Conservation (phyloP, 192 early-diverging fungal genomes). For the Backusella luteola region DNA sequence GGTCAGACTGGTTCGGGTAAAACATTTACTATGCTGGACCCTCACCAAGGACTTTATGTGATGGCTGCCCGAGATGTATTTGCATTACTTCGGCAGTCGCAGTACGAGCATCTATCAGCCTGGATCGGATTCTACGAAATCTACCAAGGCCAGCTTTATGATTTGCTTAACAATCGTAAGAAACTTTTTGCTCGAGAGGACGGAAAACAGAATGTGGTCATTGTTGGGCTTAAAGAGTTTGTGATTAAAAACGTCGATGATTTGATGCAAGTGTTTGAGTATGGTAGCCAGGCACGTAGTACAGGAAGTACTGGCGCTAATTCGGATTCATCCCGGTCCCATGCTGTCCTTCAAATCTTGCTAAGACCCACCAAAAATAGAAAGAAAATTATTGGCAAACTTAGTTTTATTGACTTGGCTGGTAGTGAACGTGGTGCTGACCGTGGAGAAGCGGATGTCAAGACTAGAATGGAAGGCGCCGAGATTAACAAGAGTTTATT, state of each 20-base stretch:
- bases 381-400: constrained; percentile 73
- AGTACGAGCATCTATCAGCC: constrained; percentile 77
- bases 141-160: constrained; percentile 95
- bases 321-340: constrained; percentile 93
- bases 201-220: constrained; percentile 91
- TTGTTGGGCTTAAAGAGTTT: constrained; percentile 85
- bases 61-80: constrained; percentile 93
- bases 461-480: constrained; percentile 97
- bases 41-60: constrained; percentile 87
- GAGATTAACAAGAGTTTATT: constrained; percentile 99
- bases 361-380: constrained; percentile 68
- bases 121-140: constrained; percentile 97
- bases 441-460: constrained; percentile 88
- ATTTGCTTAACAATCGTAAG: constrained; percentile 89
- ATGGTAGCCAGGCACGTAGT: constrained; percentile 83
- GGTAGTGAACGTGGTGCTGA: constrained; percentile 98
- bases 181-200: constrained; percentile 94
- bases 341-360: constrained; percentile 94
- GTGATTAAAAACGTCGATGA: constrained; percentile 81
- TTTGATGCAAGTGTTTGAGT: constrained; percentile 93
- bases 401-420: constrained; percentile 97
- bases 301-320: constrained; percentile 98
- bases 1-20: constrained; percentile 88
- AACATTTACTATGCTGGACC: constrained; percentile 95
- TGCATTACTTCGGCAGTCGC: constrained; percentile 60